Base-by-base conservation (phyloP, 495 filamentous ascomycete species). In the Amniculicola lignicola region DNA sequence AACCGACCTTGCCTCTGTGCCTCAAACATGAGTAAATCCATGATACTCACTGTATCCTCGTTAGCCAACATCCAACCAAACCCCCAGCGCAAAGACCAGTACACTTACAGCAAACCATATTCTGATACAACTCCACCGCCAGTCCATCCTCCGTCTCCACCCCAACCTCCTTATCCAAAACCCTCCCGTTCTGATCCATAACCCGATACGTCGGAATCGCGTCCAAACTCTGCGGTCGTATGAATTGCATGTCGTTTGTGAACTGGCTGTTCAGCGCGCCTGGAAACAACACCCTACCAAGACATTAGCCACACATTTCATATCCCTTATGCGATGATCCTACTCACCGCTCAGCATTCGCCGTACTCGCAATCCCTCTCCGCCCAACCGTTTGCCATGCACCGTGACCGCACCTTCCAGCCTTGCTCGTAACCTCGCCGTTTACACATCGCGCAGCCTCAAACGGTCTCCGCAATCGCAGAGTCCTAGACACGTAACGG, bases 211-310 rank as follows among this genome's bases (percentile, higher is more conserved):
- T 96, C 29, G 89, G 81, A 63, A 96, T 83, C 6, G 88, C 82
- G 14, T 84, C 77, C 41, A 75, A 67, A 5, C 6, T 6, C 16
- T 78, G 77, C 2, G 91, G 87, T 33, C 80, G 76, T 41, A 86
- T 78, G 70, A 96, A 96, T 19, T 74, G 68, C 68, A 96, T 83
- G 4, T 79, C 72, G 56, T 81, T 83, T 3, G 87, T 95, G 70
- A 99, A 97, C 51, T 88, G 87, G 71, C 87, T 93, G 70, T 94
- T 88, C 23, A 99, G 79, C 0, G 94, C 94, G n/a, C 93, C 93
- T 0, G 93, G 93, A 59, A 99, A 99, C 29, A 84, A 83, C 36
- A 98, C 89, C 60, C 83, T 87, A 58, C 0, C n/a, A n/a, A n/a
- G n/a, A n/a, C n/a, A n/a, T n/a, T n/a, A n/a, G n/a, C n/a, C n/a